phyloP scores from a whole-genome alignment of 805 yeast genomes.

The Metschnikowia lunata region DNA sequence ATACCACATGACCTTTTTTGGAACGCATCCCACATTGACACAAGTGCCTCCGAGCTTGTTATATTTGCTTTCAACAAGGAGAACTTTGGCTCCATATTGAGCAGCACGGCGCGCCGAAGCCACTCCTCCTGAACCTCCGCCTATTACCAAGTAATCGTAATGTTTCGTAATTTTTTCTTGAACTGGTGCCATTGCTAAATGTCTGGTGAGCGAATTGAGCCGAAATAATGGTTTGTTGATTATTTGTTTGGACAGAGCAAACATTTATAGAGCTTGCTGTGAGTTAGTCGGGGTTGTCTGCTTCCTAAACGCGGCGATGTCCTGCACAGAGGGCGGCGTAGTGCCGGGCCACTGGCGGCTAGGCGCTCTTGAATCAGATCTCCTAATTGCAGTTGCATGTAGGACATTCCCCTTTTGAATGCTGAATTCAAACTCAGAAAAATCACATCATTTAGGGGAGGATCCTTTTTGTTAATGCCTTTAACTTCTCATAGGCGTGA shows the following conservation, averaged over 20 bases:
- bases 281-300: neutral
- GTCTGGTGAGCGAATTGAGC: constrained; percentile 25
- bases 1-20: constrained; percentile 98
- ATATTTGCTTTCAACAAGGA: constrained; percentile 72
- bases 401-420: too few relatives aligned
- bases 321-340: too few relatives aligned
- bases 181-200: constrained; percentile 53
- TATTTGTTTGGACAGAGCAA: constrained; percentile 8
- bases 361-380: too few relatives aligned
- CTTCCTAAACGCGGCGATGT: neutral
- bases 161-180: constrained; percentile 38
- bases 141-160: constrained; percentile 90
- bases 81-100: constrained; percentile 81
- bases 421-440: too few relatives aligned
- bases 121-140: constrained; percentile 99
- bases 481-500: too few relatives aligned
- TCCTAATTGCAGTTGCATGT: too few relatives aligned
- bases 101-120: constrained; percentile 99
- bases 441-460: too few relatives aligned
- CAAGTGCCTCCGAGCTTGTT: constrained; percentile 89
- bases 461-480: too few relatives aligned
- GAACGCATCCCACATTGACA: constrained; percentile 99
- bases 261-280: constrained; percentile 1
- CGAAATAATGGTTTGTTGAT: constrained; percentile 11
- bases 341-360: too few relatives aligned